Conservation (phyloP, 164 flowering plant genomes). For the Aristolochia fimbriata region DNA sequence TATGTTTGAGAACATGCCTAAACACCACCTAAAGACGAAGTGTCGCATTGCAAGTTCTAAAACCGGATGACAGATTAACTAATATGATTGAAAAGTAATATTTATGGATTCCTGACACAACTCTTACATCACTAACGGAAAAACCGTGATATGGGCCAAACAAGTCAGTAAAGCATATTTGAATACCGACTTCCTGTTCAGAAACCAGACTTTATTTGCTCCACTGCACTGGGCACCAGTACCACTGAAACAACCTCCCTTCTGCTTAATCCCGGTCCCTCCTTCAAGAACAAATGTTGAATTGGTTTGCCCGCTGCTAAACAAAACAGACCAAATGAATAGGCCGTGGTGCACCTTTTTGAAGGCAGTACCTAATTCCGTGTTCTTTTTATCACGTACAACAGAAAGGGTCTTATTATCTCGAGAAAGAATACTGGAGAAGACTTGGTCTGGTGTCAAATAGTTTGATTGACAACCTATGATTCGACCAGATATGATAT, state of each 20-base stretch:
- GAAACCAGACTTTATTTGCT: slow-evolving; percentile 13
- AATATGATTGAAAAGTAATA: too few species aligned
- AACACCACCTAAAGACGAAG: too few species aligned
- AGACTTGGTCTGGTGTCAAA: slow-evolving; percentile 47
- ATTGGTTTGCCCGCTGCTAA: slow-evolving; percentile 47
- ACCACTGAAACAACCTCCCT: slow-evolving; percentile 78
- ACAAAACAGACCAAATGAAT: slow-evolving; percentile 73
- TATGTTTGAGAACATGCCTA: too few species aligned
- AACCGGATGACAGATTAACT: too few species aligned
- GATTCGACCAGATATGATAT: slow-evolving; percentile 49
- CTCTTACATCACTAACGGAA: not conserved
- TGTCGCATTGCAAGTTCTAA: too few species aligned
- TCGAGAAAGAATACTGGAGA: slow-evolving; percentile 33
- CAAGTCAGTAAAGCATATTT: slow-evolving; percentile 6
- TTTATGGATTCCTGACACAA: too few species aligned
- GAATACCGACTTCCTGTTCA: not conserved
- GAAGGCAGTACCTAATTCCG: slow-evolving; percentile 68
- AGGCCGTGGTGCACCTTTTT: slow-evolving; percentile 40
- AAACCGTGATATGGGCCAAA: slow-evolving; percentile 3
- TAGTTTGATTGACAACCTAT: slow-evolving; percentile 57
- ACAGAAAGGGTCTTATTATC: slow-evolving; percentile 39
- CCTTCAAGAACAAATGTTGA: slow-evolving; percentile 79
- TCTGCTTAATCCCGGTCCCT: slow-evolving; percentile 68
- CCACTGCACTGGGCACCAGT: slow-evolving; percentile 37
- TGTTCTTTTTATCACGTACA: slow-evolving; percentile 36